Evolutionary conservation across 1,284 basidiomycete species (phyloP).

Genomic region (Macrocystidia cucumis): DNA sequence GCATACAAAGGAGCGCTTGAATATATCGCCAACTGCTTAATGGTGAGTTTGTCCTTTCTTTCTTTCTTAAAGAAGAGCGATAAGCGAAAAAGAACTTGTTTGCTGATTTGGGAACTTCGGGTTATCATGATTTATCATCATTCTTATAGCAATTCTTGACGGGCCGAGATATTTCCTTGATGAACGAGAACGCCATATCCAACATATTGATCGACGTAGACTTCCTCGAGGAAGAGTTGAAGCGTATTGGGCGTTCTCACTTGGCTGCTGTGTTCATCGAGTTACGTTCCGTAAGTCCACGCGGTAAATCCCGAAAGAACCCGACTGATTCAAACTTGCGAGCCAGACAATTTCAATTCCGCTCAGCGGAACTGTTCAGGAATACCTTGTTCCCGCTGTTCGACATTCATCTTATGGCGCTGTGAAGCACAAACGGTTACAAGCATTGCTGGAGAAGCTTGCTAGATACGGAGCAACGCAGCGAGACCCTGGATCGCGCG

Average conservation of each 20-base stretch:
- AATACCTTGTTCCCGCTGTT: slow-evolving; percentile 71
- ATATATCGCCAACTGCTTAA: slow-evolving; percentile 82
- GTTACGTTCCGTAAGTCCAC: slow-evolving; percentile 66
- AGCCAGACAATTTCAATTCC: slow-evolving; percentile 73
- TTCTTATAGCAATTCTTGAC: slow-evolving; percentile 74
- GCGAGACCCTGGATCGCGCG: slow-evolving; percentile 48
- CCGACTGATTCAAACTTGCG: too few relatives aligned
- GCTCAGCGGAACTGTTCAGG: slow-evolving; percentile 66
- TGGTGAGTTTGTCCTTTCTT: slow-evolving; percentile 40
- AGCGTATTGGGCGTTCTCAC: slow-evolving; percentile 61
- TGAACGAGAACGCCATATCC: slow-evolving; percentile 85
- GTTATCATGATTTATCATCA: too few relatives aligned
- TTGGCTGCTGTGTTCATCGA: slow-evolving; percentile 76
- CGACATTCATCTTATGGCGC: slow-evolving; percentile 67
- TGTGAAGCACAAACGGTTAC: slow-evolving; percentile 71
- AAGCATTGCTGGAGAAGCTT: slow-evolving; percentile 75
- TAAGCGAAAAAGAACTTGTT: slow-evolving; percentile 7
- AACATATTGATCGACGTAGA: slow-evolving; percentile 80
- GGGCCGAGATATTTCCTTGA: slow-evolving; percentile 67
- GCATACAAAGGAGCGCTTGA: slow-evolving; percentile 82
- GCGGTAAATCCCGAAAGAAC: too few relatives aligned
- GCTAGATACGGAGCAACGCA: slow-evolving; percentile 58
- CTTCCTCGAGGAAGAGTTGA: slow-evolving; percentile 81
- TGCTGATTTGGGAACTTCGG: too few relatives aligned
- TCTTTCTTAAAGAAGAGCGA: not conserved